Conservation (phyloP, 169 alveolate species). For the Plasmodium malariae region DNA sequence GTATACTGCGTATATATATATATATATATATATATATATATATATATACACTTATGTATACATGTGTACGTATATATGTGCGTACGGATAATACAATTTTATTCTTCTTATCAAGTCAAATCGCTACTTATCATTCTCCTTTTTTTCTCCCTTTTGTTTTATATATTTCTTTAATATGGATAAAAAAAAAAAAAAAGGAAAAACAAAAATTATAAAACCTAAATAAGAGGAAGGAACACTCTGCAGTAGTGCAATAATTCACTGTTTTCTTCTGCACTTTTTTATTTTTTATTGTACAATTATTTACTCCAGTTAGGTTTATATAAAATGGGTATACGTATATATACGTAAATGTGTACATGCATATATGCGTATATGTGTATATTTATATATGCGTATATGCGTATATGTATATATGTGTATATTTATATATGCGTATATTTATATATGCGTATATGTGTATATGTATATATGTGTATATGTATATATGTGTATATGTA, state of each 20-base stretch:
- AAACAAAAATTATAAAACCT: too few species aligned
- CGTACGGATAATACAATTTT: not conserved
- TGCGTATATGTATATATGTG: too few species aligned
- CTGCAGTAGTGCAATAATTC: too few species aligned
- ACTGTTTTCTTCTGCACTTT: too few species aligned
- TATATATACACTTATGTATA: not conserved
- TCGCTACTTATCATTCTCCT: constrained; percentile 12
- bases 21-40: not conserved
- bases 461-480: not conserved
- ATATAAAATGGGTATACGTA: not conserved
- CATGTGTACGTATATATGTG: not conserved
- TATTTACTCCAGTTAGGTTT: too few species aligned
- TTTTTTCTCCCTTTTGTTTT: constrained; percentile 13
- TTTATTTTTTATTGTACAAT: too few species aligned
- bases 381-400: too few species aligned
- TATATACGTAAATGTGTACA: not conserved
- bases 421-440: too few species aligned
- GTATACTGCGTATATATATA: too few species aligned
- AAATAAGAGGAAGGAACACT: too few species aligned
- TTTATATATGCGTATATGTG: not conserved
- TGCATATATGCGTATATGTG: too few species aligned
- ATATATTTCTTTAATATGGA: constrained; percentile 20
- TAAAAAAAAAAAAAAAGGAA: constrained; percentile 13
- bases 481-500: not conserved
- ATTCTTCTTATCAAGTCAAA: too few species aligned